Base-by-base conservation (phyloP, 2,329 filamentous ascomycete genomes). In the Cladosporium sp. region DNA sequence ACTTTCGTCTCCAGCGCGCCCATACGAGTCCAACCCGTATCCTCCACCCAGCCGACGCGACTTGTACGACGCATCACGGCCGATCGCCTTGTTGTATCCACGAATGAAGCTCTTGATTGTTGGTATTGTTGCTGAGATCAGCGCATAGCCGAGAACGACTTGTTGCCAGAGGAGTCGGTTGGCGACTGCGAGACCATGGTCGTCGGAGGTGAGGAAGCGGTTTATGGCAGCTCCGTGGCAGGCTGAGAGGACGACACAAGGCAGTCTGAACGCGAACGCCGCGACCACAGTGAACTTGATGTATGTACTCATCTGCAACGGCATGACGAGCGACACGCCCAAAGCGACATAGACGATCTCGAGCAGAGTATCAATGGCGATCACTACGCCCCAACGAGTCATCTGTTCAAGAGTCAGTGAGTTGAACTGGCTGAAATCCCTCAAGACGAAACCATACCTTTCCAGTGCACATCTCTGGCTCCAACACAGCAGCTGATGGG, bases 71-170 rank as follows among this genome's bases (percentile, higher is more conserved):
- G 50, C 38, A n/a, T 56, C 53, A 19, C 54, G 57, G 3, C 59
- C 57, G 47, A 61, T 55, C 7, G 58, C 57, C 25, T 59, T 53
- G 32, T 59, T 58, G 46, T 61, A 59, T 22, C 54, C 57, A 12
- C 57, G 49, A 11, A 64, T 57, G 51, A 64, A 63, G n/a, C 57
- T 57, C 30, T 62, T 60, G 15, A 64, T 33, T 5, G 60, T 61
- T 7, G 61, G 61, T 18, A 64, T 60, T 1, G 61, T 63, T 30
- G 61, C 59, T 12, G 62, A 55, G 22, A 63, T 56, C 11, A 64
- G 52, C n/a, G 58, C 54, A 43, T 61, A 65, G 47, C 58, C 58
- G 13, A 64, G 53, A n/a, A 59, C 57, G 15, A 61, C 53, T 55
- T 62, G 57, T 40, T 60, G 61, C 57, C 56, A 62, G 18, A 62